Evolutionary conservation across 2,329 filamentous ascomycete genomes (phyloP).

Genomic region (Didymella segeticola): DNA sequence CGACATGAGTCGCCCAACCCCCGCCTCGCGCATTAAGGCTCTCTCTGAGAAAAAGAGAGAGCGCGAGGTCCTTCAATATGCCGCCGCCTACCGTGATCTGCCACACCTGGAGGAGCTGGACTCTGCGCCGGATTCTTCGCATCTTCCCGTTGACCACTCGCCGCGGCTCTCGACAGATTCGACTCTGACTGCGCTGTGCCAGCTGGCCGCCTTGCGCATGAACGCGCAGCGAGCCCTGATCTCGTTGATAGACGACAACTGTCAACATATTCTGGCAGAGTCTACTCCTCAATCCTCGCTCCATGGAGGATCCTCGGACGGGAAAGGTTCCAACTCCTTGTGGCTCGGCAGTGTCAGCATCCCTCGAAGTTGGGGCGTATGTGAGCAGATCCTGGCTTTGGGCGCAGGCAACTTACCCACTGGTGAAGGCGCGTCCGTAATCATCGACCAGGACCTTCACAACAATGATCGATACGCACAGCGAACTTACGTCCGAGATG

Average conservation of each 20-base stretch:
- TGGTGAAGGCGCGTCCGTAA: constrained; percentile 3
- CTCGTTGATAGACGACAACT: constrained; percentile 44
- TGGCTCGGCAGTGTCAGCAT: constrained; percentile 44
- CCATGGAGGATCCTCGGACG: constrained; percentile 2
- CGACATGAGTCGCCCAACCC: constrained; percentile 8
- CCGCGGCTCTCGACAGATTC: constrained; percentile 35
- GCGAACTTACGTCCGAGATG: constrained; percentile 26
- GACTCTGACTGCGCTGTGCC: constrained; percentile 44
- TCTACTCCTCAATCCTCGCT: constrained; percentile 43
- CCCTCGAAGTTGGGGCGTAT: constrained; percentile 35
- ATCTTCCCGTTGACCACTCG: constrained; percentile 22
- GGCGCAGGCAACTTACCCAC: background rate
- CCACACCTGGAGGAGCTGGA: constrained; percentile 23
- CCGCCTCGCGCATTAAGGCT: constrained; percentile 4
- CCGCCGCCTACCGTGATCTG: constrained; percentile 33
- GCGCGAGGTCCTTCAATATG: constrained; percentile 38
- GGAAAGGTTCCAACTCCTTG: constrained; percentile 12
- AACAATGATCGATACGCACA: constrained; percentile 20
- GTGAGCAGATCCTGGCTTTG: constrained; percentile 29
- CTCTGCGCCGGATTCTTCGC: constrained; percentile 1
- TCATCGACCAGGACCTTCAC: constrained; percentile 21
- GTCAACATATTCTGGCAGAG: constrained; percentile 49
- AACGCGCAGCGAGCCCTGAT: constrained; percentile 43
- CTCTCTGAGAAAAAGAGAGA: constrained; percentile 31
- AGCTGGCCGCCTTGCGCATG: constrained; percentile 45